Evolutionary conservation across 306 rosid species (phyloP).

Genomic region (Inga oerstediana): DNA sequence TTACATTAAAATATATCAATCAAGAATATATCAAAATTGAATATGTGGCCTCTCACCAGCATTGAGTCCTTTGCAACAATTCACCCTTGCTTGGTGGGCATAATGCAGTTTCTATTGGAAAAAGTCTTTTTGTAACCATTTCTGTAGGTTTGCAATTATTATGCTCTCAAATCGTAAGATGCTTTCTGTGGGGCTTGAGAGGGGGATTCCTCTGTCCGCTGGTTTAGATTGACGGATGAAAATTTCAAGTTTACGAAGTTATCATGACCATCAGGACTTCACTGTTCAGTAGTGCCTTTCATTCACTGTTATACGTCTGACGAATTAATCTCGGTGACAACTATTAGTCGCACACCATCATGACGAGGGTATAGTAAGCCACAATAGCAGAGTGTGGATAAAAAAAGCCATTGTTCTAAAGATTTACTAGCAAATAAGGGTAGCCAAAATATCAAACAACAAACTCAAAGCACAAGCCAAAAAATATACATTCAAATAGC

Average conservation of each 20-base stretch:
- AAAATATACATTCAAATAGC: neutral
- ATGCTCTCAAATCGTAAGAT: constrained; percentile 16
- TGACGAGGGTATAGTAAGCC: neutral
- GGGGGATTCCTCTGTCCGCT: neutral
- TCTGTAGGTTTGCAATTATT: neutral
- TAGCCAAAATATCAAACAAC: neutral
- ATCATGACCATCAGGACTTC: neutral
- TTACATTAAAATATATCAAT: constrained; percentile 27
- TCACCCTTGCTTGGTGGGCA: constrained; percentile 1
- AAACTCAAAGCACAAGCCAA: neutral
- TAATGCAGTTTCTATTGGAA: constrained; percentile 23
- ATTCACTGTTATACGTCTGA: neutral
- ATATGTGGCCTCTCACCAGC: constrained; percentile 11
- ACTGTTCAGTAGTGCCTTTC: constrained; percentile 4
- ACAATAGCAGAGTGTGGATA: neutral
- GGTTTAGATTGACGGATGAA: neutral
- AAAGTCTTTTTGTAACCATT: neutral
- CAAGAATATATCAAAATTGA: neutral
- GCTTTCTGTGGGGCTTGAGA: constrained; percentile 2
- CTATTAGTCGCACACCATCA: neutral
- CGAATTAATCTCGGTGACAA: neutral
- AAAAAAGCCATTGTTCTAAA: neutral
- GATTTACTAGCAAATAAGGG: constrained; percentile 8
- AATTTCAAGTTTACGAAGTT: neutral
- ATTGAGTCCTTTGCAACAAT: constrained; percentile 6